These are phyloP conservation scores for Peronosclerospora sorghi DNA, from an alignment of 352 stramenopile species.

Conservation along the genomic window DNA sequence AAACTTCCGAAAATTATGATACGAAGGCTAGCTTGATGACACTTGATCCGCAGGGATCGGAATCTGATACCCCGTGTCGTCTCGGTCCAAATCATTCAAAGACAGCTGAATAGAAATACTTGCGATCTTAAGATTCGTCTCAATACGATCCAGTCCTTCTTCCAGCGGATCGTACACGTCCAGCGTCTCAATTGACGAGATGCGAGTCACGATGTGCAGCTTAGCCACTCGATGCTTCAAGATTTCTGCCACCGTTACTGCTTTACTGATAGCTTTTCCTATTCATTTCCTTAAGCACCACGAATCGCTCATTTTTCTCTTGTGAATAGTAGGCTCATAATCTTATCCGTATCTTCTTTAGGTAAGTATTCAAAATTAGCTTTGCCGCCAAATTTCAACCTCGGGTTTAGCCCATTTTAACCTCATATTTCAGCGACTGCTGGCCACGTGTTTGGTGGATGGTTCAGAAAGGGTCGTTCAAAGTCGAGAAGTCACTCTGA, in stretches of 20 bases:
- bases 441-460: too few relatives aligned
- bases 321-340: slow-evolving; percentile 20
- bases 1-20: slow-evolving; percentile 21
- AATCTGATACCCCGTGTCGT: slow-evolving; percentile 57
- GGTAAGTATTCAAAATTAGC: too few relatives aligned
- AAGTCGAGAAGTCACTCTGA: too few relatives aligned
- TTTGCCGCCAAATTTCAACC: too few relatives aligned
- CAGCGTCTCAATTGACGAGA: slow-evolving; percentile 68
- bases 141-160: slow-evolving; percentile 70
- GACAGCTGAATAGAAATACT: slow-evolving; percentile 70
- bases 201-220: slow-evolving; percentile 68
- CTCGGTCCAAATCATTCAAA: slow-evolving; percentile 44
- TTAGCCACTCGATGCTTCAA: slow-evolving; percentile 65
- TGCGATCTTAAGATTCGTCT: slow-evolving; percentile 58
- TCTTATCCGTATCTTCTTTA: too few relatives aligned
- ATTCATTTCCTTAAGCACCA: slow-evolving; percentile 77
- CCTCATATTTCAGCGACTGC: too few relatives aligned
- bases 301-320: slow-evolving; percentile 49
- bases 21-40: slow-evolving; percentile 21
- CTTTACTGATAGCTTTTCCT: slow-evolving; percentile 78
- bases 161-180: slow-evolving; percentile 81
- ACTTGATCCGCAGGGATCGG: slow-evolving; percentile 55
- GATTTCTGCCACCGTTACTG: slow-evolving; percentile 75
- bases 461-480: too few relatives aligned
- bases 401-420: too few relatives aligned